Conservation (phyloP, 495 filamentous ascomycete species). For the Xylaria bambusicola region DNA sequence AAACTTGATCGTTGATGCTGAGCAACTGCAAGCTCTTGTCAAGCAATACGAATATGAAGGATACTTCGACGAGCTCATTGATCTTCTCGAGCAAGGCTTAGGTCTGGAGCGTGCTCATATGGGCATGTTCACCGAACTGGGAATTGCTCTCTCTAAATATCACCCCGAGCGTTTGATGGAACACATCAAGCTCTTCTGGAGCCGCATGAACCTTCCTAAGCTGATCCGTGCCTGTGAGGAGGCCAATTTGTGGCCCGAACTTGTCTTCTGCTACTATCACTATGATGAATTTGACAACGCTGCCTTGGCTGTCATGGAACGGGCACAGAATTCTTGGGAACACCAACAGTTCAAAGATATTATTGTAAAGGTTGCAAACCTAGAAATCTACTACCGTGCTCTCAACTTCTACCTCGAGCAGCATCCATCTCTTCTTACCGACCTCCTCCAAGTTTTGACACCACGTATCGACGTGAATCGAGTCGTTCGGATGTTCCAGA, state of each 20-base stretch:
- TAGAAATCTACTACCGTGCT: constrained; percentile 98
- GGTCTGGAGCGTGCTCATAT: constrained; percentile 79
- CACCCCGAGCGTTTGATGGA: constrained; percentile 97
- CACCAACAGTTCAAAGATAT: constrained; percentile 99
- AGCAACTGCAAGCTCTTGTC: constrained; percentile 90
- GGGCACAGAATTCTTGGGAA: constrained; percentile 97
- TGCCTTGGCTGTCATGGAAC: constrained; percentile 98
- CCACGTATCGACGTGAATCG: constrained; percentile 96
- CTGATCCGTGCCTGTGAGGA: constrained; percentile 95
- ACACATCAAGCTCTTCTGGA: constrained; percentile 99
- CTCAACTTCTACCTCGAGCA: constrained; percentile 98
- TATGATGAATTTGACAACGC: constrained; percentile 99
- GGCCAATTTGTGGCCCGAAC: constrained; percentile 93
- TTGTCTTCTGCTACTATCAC: constrained; percentile 98
- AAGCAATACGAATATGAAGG: constrained; percentile 96
- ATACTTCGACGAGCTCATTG: constrained; percentile 97
- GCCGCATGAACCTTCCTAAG: constrained; percentile 97
- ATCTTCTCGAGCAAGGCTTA: constrained; percentile 90
- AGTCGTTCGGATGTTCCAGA: constrained; percentile 96
- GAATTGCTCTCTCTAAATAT: constrained; percentile 93
- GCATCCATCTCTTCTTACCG: constrained; percentile 91
- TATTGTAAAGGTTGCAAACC: constrained; percentile 94
- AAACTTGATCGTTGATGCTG: constrained; percentile 97
- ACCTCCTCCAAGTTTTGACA: constrained; percentile 89
- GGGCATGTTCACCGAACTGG: constrained; percentile 97